Base-by-base conservation (phyloP, 2,329 filamentous ascomycete species). In the Thielaviopsis ethacetica region DNA sequence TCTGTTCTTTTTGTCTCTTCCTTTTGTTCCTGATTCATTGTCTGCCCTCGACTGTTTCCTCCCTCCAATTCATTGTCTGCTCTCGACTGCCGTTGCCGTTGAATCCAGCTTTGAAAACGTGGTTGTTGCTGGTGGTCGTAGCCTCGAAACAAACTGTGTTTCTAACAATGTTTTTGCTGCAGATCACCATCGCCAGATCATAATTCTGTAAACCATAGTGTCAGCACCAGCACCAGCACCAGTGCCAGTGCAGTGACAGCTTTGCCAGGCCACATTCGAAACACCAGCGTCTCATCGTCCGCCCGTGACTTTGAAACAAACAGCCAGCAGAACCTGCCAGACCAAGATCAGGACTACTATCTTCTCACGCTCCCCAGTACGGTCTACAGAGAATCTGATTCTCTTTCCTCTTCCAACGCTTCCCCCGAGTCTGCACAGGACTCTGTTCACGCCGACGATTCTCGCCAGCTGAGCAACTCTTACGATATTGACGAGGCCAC, bases 401-500 rank as follows among this genome's bases (percentile, higher is more conserved):
- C 54, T 52, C 41, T 24, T 56, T 13, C 50, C 41, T 50, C 41
- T 56, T 58, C 56, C 30, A 58, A 27, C 24, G 19, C 26, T 44
- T 44, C 38, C 15, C 15, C 38, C 38, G 38, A 56, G 54, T 56
- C 26, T 9, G 41, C 22, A 26, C 47, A 55, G 15, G 53, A 55
- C 54, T 52, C 50, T 53, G 50, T 53, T 30, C 55, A 61, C 54
- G 54, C 56, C 50, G 52, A 60, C 50, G 58, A 60, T 56, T 62
- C 58, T 54, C 55, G 57, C 51, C 55, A 58, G 49, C 55, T 58
- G 24, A 59, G 50, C 41, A 62, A 62, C 38, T 17, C 38, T 54
- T 51, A 60, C 54, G 52, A 59, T 49, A 56, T 60, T 54, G 58
- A 63, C 58, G 61, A 62, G 30, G 50, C 56, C 9, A 57, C 57